phyloP scores from a whole-genome alignment of 768 basidiomycete genomes.

The Russula olivacea region DNA sequence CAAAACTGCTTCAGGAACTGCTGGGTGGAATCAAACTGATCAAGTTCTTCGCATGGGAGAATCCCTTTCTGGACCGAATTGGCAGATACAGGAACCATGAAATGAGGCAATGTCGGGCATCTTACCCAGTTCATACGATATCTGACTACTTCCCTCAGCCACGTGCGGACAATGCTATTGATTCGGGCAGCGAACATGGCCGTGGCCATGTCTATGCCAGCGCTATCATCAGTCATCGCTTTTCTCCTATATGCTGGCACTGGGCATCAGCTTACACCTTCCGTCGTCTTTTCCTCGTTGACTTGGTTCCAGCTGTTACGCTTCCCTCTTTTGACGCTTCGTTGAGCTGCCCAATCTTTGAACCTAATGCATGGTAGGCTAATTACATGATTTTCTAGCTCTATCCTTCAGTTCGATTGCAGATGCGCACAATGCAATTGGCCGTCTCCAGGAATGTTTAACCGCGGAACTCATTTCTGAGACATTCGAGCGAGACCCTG shows the following conservation, averaged over 20 bases:
- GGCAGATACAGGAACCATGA: slow-evolving; percentile 65
- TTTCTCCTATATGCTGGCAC: slow-evolving; percentile 72
- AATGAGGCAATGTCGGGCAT: slow-evolving; percentile 39
- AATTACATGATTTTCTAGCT: slow-evolving; percentile 37
- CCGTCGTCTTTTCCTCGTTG: slow-evolving; percentile 76
- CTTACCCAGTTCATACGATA: background rate
- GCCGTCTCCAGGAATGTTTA: slow-evolving; percentile 74
- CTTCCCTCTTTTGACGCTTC: slow-evolving; percentile 71
- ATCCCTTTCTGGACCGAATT: slow-evolving; percentile 71
- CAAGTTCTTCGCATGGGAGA: slow-evolving; percentile 89
- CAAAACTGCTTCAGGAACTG: slow-evolving; percentile 84
- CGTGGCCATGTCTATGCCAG: slow-evolving; percentile 65
- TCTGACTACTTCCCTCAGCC: slow-evolving; percentile 33
- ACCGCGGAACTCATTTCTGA: slow-evolving; percentile 72
- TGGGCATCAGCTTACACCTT: slow-evolving; percentile 63
- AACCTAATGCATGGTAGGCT: background rate
- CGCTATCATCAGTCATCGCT: slow-evolving; percentile 69
- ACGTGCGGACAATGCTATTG: slow-evolving; percentile 61
- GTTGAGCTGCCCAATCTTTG: slow-evolving; percentile 28
- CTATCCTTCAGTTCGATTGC: slow-evolving; percentile 70
- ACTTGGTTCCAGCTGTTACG: slow-evolving; percentile 80
- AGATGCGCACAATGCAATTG: slow-evolving; percentile 77
- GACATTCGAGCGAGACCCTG: slow-evolving; percentile 46
- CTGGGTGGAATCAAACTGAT: slow-evolving; percentile 87
- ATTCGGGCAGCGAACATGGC: slow-evolving; percentile 63